Conservation (phyloP, 768 basidiomycete genomes). For the Naganishia antarctica region DNA sequence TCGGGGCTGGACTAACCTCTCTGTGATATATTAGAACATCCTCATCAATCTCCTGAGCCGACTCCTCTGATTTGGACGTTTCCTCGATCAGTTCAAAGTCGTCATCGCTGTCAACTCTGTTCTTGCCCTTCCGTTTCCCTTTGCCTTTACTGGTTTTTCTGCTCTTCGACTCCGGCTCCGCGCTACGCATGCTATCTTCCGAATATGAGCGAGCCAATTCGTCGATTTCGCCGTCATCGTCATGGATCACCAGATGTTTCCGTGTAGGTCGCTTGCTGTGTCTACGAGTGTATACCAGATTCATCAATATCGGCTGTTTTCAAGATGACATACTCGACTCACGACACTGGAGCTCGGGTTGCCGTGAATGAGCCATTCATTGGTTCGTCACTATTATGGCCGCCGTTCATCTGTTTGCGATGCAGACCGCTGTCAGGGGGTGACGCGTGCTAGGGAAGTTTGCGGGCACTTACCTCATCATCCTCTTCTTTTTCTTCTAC, state of each 20-base stretch:
- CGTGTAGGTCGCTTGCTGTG: not conserved
- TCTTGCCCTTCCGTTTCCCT: conserved; percentile 4
- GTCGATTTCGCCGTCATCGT: conserved; percentile 12
- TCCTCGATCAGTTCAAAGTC: not conserved
- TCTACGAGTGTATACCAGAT: not conserved
- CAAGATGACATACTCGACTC: too few relatives aligned
- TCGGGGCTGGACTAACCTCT: not conserved
- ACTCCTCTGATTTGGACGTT: conserved; percentile 1
- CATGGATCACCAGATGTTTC: too few relatives aligned
- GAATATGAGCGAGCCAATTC: conserved; percentile 19
- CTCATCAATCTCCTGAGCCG: not conserved
- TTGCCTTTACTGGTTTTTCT: not conserved
- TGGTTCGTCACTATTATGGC: too few relatives aligned
- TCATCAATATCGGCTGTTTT: too few relatives aligned
- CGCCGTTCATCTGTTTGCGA: not conserved
- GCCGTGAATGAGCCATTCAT: too few relatives aligned
- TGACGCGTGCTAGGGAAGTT: not conserved
- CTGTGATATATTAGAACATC: conserved; percentile 15
- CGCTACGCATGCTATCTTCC: conserved; percentile 2
- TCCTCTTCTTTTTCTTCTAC: not conserved
- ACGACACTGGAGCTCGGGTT: too few relatives aligned
- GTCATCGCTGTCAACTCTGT: not conserved
- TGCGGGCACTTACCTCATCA: not conserved
- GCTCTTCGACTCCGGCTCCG: not conserved
- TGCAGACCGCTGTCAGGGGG: too few relatives aligned